These are phyloP conservation scores for Ganoderma lingzhi DNA, from an alignment of 1,284 basidiomycete species.

Conservation along the genomic window DNA sequence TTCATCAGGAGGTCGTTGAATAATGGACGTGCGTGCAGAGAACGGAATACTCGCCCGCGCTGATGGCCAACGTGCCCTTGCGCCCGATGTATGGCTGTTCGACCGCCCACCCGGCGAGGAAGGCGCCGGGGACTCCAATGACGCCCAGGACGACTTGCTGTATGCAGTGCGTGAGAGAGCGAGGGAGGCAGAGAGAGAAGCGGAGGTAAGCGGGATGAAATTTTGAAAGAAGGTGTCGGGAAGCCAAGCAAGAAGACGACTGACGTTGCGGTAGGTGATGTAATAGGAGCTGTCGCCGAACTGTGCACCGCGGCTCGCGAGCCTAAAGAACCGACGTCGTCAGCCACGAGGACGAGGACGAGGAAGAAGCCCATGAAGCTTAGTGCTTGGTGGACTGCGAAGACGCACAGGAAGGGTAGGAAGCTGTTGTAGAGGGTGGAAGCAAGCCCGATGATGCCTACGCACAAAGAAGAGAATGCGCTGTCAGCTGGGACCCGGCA, in stretches of 20 bases:
- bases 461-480: background rate
- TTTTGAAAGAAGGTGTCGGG: conserved; percentile 9
- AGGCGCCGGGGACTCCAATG: conserved; percentile 72
- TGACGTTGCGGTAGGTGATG: conserved; percentile 61
- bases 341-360: background rate
- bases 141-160: conserved; percentile 67
- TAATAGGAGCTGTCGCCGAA: conserved; percentile 59
- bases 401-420: conserved; percentile 52
- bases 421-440: conserved; percentile 70
- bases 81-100: conserved; percentile 69
- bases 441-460: conserved; percentile 67
- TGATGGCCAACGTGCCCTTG: conserved; percentile 66
- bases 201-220: conserved; percentile 3
- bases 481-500: background rate
- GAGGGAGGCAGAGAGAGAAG: background rate
- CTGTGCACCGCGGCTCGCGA: conserved; percentile 54
- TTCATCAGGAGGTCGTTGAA: conserved; percentile 48
- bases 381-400: background rate
- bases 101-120: conserved; percentile 70
- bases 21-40: conserved; percentile 48
- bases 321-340: conserved; percentile 35
- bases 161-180: background rate
- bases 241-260: conserved; percentile 14
- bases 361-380: background rate
- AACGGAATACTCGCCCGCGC: conserved; percentile 53